Conservation (phyloP, 1,284 basidiomycete species). For the Malassezia japonica region DNA sequence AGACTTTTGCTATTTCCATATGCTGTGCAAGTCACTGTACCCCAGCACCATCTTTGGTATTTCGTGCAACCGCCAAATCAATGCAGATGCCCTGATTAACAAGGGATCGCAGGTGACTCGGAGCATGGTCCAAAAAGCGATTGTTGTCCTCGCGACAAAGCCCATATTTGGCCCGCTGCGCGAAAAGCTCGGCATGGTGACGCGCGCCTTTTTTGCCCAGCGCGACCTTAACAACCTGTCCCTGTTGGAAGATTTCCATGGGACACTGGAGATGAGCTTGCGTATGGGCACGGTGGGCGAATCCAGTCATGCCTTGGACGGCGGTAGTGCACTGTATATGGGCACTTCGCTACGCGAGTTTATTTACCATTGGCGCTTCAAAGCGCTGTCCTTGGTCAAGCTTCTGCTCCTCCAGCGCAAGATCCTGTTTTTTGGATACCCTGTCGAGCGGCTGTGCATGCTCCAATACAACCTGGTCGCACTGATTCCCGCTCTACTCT, state of each 20-base stretch:
- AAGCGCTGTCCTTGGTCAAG: conserved; percentile 86
- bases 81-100: conserved; percentile 67
- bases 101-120: conserved; percentile 81
- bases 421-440: conserved; percentile 83
- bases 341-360: conserved; percentile 85
- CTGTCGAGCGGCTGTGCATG: conserved; percentile 89
- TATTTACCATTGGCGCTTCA: conserved; percentile 84
- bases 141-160: conserved; percentile 72
- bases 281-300: not conserved
- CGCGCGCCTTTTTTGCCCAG: conserved; percentile 50
- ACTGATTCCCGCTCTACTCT: conserved; percentile 58
- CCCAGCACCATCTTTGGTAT: conserved; percentile 29
- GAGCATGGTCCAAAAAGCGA: conserved; percentile 93
- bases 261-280: conserved; percentile 41
- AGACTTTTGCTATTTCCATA: conserved; percentile 93
- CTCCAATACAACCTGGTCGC: conserved; percentile 82
- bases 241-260: conserved; percentile 46
- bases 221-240: conserved; percentile 39
- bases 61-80: conserved; percentile 78
- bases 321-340: conserved; percentile 59
- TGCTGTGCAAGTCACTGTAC: conserved; percentile 49
- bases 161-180: conserved; percentile 52
- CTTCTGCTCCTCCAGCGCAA: conserved; percentile 70
- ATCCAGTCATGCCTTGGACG: not conserved
- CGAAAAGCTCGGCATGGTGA: conserved; percentile 92